Percentiles rank a stretch among this genome's conserved stretches.
phyloP scores from a whole-genome alignment of 495 filamentous ascomycete species.

The Aspergillus kassunensis region DNA sequence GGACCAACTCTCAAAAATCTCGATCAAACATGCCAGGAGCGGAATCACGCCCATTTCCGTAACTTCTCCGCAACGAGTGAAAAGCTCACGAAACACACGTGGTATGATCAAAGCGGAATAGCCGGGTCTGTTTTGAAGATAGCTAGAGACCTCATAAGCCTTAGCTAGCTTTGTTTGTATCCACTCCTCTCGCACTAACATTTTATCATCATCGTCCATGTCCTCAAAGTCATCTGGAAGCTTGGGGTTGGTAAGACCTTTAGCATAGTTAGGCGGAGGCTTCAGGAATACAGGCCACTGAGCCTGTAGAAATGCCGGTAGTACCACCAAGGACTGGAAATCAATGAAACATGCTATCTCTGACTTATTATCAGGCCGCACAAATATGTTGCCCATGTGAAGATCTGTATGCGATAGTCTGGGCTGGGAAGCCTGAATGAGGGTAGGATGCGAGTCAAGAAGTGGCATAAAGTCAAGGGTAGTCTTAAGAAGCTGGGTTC shows the following conservation, averaged over 20 bases:
- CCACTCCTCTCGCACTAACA: constrained; percentile 9
- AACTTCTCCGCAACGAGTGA: constrained; percentile 28
- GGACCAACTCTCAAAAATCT: constrained; percentile 29
- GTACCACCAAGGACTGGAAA: constrained; percentile 22
- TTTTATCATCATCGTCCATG: constrained; percentile 21
- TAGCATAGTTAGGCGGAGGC: constrained; percentile 20
- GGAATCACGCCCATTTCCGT: constrained; percentile 31
- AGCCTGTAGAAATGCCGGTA: constrained; percentile 27
- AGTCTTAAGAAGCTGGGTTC: constrained; percentile 15
- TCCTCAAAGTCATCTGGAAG: constrained; percentile 23
- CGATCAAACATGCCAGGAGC: constrained; percentile 31
- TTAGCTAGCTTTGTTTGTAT: constrained; percentile 16
- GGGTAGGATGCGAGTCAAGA: constrained; percentile 1
- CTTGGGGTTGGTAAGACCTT: constrained; percentile 20
- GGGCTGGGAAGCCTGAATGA: constrained; percentile 6
- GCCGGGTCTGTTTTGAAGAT: constrained; percentile 24
- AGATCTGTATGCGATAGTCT: constrained; percentile 29
- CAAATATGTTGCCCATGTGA: constrained; percentile 34
- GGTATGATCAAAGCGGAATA: constrained; percentile 27
- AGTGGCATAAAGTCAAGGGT: constrained; percentile 4
- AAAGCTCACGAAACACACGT: constrained; percentile 33
- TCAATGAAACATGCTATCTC: constrained; percentile 23
- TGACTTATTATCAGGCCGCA: constrained; percentile 19
- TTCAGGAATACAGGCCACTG: constrained; percentile 28
- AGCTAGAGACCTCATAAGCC: constrained; percentile 31